These are phyloP conservation scores for Linnemannia hyalina DNA, from an alignment of 192 early-diverging fungal species.

Conservation along the genomic window DNA sequence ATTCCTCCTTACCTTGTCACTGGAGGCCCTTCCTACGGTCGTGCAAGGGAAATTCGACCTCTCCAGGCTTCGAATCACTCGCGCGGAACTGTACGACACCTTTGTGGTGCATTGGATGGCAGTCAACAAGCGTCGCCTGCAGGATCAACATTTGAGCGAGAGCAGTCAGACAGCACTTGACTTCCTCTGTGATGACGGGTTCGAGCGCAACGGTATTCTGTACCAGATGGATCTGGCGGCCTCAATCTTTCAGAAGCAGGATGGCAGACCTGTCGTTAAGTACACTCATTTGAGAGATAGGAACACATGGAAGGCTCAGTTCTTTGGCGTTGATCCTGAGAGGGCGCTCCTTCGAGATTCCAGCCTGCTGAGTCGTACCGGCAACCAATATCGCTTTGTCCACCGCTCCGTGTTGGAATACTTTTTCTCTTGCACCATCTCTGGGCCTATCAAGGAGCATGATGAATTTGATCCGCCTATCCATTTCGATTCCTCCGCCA, in stretches of 20 bases:
- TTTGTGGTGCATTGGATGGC: slow-evolving; percentile 16
- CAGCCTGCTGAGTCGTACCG: slow-evolving; percentile 3
- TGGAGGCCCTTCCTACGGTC: slow-evolving; percentile 11
- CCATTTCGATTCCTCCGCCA: background rate
- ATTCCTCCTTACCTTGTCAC: slow-evolving; percentile 15
- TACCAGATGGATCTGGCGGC: background rate
- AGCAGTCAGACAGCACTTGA: no score
- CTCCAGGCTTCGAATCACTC: background rate
- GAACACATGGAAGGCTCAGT: slow-evolving; percentile 18
- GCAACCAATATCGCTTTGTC: slow-evolving; percentile 11
- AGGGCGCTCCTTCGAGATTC: background rate
- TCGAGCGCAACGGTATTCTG: background rate
- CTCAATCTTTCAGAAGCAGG: no score
- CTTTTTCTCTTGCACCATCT: slow-evolving; percentile 3
- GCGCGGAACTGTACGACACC: slow-evolving; percentile 15
- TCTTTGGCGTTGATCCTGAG: background rate
- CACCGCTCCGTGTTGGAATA: slow-evolving; percentile 20
- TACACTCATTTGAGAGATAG: no score
- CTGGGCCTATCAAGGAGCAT: background rate
- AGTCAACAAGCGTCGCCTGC: background rate
- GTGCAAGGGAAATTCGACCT: background rate
- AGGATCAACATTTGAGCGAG: background rate
- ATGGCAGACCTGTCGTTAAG: no score
- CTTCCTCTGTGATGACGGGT: background rate
- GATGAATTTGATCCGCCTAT: background rate